Evolutionary conservation across 192 early-diverging fungal genomes (phyloP).

Genomic region (Haplosporangium gracile): DNA sequence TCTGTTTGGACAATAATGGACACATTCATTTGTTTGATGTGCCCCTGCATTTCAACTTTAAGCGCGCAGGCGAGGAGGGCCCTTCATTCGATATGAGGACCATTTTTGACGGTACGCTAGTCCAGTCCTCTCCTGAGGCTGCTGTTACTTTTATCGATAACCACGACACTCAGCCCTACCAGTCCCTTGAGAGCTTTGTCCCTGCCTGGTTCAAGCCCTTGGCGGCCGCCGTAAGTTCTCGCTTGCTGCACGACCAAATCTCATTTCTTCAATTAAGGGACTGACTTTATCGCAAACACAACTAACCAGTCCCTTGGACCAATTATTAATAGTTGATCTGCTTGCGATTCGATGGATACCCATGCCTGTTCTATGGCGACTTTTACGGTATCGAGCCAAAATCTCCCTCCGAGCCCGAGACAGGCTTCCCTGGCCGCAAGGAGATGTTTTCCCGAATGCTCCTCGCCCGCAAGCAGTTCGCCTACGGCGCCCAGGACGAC

Average conservation of each 20-base stretch:
- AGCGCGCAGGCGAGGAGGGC: slow-evolving; percentile 18
- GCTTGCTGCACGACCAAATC: background rate
- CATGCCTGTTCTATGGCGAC: slow-evolving; percentile 64
- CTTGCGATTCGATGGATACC: slow-evolving; percentile 59
- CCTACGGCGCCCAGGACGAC: slow-evolving; percentile 61
- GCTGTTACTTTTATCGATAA: slow-evolving; percentile 49
- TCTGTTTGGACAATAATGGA: slow-evolving; percentile 15
- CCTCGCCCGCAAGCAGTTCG: slow-evolving; percentile 45
- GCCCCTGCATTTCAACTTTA: slow-evolving; percentile 38
- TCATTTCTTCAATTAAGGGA: background rate
- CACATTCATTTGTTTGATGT: slow-evolving; percentile 43
- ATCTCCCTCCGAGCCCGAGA: slow-evolving; percentile 16
- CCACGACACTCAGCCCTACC: slow-evolving; percentile 55
- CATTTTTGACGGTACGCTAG: slow-evolving; percentile 39
- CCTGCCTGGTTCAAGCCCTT: slow-evolving; percentile 61
- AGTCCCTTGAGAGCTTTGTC: slow-evolving; percentile 59
- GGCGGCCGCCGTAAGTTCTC: slow-evolving; percentile 52
- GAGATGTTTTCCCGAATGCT: slow-evolving; percentile 43
- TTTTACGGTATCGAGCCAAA: slow-evolving; percentile 57
- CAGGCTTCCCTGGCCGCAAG: slow-evolving; percentile 41
- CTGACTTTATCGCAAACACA: background rate
- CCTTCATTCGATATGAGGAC: slow-evolving; percentile 32
- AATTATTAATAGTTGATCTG: slow-evolving; percentile 22
- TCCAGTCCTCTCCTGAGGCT: slow-evolving; percentile 14
- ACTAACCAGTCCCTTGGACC: background rate